Base-by-base conservation (phyloP, 2,329 filamentous ascomycete genomes). In the Trichocomaceae sp. region DNA sequence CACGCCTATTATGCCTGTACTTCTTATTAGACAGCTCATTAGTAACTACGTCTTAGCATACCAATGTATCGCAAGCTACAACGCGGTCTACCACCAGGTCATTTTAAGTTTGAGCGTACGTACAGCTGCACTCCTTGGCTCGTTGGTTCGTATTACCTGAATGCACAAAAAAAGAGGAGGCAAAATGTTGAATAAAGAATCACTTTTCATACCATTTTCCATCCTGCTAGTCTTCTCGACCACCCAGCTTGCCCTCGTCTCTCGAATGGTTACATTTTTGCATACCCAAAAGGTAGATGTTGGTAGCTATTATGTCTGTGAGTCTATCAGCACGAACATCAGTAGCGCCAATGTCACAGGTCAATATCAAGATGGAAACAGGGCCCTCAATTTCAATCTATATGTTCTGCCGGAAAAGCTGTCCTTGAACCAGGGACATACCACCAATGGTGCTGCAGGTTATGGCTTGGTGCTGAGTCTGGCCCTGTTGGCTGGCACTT, bases 391-490 rank as follows among this genome's bases (percentile, higher is more conserved):
- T 29, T 47, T 50, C 29, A 7, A 55, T n/a, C 39, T 55, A n/a
- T 39, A 55, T 23, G 52, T 55, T 9, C 47, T 55, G 9, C 52
- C 52, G 13, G 52, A 50, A n/a, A 55, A 55, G 33, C 29, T 55
- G 15, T 55, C 52, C 1, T 13, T 55, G 29, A 46, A 55, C 19
- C 52, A 55, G n/a, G 52, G 52, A 31, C 52, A 55, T 13, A 42
- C 47, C 47, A 55, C 52, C 13, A 55, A 55, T 31, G 47, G 52
- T 5, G 52, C 52, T 2, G 52, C 52, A 3, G 47, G 52, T 15
- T 55, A 55, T 29, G 52, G 52, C 1, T 23, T 46, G 10, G 52
- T 55, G 9, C 35, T 51, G 23, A 55, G 48, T 51, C 41, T 55
- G 41, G 33, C 53, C 5, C 39, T 23, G 9, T 10, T 51, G 9